Evolutionary conservation across 169 alveolate species (phyloP), one percentile per base, ranked within the genome.

Genomic region (Cyclospora cayetanensis): DNA sequence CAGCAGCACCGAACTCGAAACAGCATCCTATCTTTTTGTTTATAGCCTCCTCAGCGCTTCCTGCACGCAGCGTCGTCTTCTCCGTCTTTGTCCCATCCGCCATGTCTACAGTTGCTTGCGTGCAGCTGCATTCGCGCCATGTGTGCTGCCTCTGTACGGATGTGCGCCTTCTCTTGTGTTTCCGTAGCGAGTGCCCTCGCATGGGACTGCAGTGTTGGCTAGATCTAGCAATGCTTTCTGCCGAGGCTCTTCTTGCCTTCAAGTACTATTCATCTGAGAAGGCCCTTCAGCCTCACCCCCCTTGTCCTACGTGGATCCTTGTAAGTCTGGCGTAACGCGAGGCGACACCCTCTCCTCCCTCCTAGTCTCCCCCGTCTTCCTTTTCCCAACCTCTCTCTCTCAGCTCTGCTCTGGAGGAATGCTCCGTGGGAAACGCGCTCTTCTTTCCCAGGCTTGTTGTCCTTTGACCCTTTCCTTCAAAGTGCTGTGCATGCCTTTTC

Each of bases 171-270:
- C 31, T 27, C 41, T 53, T 3, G 53, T 41, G 34, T 20, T 83
- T 34, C 22, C 55, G 27, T 66, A 84, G 91, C 18, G 35, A 84
- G 15, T 84, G 91, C 82, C 43, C 37, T 27, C 91, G 91, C 68
- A 84, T 84, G 91, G 91, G 91, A 25, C 53, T 84, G 65, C 91
- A 84, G 82, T 84, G 91, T 29, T 84, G 91, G 91, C 29, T 84
- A 27, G 91, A 84, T 66, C 22, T 84, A 20, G 91, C 91, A 4
- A 43, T 84, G 68, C 41, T 84, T 25, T 37, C 60, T 31, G 22
- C 83, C 1, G 91, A 84, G 82, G 37, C 82, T 11, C 91, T 84
- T 2, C 35, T 84, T 41, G 22, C 60, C 43, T 7, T 84, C 55
- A 25, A 84, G n/a, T 84, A 50, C 39, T 77, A 39, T 53, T 60